Evolutionary conservation across 495 filamentous ascomycete genomes (phyloP).

Genomic region (Niebla homalea): DNA sequence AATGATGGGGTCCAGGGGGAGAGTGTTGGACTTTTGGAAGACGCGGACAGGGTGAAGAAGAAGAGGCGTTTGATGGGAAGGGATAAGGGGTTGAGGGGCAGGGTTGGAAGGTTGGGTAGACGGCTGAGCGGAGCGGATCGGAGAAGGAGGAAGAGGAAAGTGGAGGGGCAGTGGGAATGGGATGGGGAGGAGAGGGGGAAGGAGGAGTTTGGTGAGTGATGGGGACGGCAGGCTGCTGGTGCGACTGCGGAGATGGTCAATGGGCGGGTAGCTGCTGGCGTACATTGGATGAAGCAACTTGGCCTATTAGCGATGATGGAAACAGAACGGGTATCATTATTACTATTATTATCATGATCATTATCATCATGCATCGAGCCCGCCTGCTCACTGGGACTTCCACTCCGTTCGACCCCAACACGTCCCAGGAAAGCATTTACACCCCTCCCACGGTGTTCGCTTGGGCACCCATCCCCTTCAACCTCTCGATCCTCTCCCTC

Average conservation of each 20-base stretch:
- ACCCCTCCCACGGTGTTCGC: not conserved
- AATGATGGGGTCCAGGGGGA: no score
- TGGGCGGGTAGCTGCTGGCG: not conserved
- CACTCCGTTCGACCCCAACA: not conserved
- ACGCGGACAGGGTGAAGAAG: slow-evolving; percentile 27
- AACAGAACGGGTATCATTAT: not conserved
- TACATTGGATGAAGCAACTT: not conserved
- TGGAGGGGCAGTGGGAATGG: no score
- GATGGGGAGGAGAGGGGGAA: no score
- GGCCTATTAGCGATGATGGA: not conserved
- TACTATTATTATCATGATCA: not conserved
- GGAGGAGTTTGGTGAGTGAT: not conserved
- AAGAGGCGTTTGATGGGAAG: no score
- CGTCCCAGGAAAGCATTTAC: not conserved
- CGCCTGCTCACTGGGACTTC: not conserved
- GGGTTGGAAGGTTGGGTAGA: slow-evolving; percentile 27
- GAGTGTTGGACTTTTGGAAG: no score
- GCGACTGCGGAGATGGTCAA: slow-evolving; percentile 15
- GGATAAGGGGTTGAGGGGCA: slow-evolving; percentile 41
- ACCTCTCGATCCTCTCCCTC: slow-evolving; percentile 49
- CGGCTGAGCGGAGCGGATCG: no score
- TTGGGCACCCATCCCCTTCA: slow-evolving; percentile 36
- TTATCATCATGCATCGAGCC: not conserved
- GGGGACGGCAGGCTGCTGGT: slow-evolving; percentile 27
- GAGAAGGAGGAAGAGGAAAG: no score